phyloP scores from a whole-genome alignment of 805 yeast species.

The Cyberlindnera suaveolens region DNA sequence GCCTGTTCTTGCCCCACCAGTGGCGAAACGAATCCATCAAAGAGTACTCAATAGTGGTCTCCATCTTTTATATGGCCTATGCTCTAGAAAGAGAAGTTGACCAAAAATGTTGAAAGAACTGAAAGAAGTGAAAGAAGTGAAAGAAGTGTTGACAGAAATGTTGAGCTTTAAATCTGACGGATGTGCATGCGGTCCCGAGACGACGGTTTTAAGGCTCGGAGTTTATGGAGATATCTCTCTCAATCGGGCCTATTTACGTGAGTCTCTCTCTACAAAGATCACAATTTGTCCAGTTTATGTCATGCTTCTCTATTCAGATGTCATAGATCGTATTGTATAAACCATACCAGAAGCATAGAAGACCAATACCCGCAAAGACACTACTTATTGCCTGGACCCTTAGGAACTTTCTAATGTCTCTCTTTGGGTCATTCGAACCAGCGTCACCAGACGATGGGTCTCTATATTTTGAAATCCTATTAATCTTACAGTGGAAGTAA shows the following conservation, averaged over 20 bases:
- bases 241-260: too few species aligned
- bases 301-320: neutral
- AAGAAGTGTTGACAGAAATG: too few species aligned
- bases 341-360: constrained; percentile 13
- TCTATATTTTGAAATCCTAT: constrained; percentile 5
- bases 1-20: constrained; percentile 34
- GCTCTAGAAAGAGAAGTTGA: too few species aligned
- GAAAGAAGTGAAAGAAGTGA: too few species aligned
- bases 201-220: too few species aligned
- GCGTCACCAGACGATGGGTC: constrained; percentile 1
- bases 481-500: constrained; percentile 11
- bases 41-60: constrained; percentile 2
- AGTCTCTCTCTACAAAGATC: too few species aligned
- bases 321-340: constrained; percentile 8
- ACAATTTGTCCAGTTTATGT: neutral
- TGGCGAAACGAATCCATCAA: constrained; percentile 33
- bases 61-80: neutral
- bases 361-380: constrained; percentile 11
- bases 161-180: too few species aligned
- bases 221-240: too few species aligned
- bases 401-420: constrained; percentile 9
- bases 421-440: constrained; percentile 9
- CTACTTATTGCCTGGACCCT: constrained; percentile 10
- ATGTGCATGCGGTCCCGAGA: too few species aligned
- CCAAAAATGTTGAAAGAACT: too few species aligned